These are phyloP conservation scores for Hyaloscypha variabilis DNA, from an alignment of 495 filamentous ascomycete genomes.

Conservation along the genomic window DNA sequence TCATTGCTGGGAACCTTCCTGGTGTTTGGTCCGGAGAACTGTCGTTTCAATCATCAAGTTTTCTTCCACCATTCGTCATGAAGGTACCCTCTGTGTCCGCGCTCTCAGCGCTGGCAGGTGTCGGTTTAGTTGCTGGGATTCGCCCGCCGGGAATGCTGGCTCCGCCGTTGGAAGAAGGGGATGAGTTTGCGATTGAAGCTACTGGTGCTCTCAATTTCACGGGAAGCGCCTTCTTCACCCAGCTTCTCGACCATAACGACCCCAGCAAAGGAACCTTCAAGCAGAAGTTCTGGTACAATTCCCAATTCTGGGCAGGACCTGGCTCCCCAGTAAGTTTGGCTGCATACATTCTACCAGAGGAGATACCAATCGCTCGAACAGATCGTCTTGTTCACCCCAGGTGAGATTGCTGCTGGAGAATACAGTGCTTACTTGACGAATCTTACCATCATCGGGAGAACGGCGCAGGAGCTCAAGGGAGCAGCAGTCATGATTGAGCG, in stretches of 20 bases:
- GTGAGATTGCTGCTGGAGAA: slow-evolving; percentile 53
- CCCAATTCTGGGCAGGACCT: slow-evolving; percentile 51
- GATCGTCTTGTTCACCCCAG: slow-evolving; percentile 59
- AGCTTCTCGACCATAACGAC: slow-evolving; percentile 57
- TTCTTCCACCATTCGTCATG: slow-evolving; percentile 15
- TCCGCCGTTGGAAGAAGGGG: slow-evolving; percentile 23
- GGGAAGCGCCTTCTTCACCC: slow-evolving; percentile 42
- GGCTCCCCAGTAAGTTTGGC: slow-evolving; percentile 51
- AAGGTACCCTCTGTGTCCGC: slow-evolving; percentile 26
- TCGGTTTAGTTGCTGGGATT: slow-evolving; percentile 14
- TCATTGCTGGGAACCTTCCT: not conserved
- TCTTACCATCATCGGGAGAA: slow-evolving; percentile 49
- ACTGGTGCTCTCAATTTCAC: slow-evolving; percentile 8
- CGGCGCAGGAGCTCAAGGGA: slow-evolving; percentile 56
- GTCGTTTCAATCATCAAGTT: not conserved
- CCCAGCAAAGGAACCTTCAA: slow-evolving; percentile 55
- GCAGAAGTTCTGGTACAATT: slow-evolving; percentile 55
- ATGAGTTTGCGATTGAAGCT: slow-evolving; percentile 7
- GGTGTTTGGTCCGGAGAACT: not conserved
- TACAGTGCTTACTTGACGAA: slow-evolving; percentile 56
- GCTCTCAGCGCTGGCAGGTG: slow-evolving; percentile 12
- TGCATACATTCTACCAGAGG: not conserved
- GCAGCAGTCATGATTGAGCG: slow-evolving; percentile 62
- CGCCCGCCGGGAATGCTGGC: slow-evolving; percentile 22
- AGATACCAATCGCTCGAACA: slow-evolving; percentile 22